These are phyloP conservation scores for Mycosphaerella arachidis DNA, from an alignment of 2,329 filamentous ascomycete species.

Conservation along the genomic window DNA sequence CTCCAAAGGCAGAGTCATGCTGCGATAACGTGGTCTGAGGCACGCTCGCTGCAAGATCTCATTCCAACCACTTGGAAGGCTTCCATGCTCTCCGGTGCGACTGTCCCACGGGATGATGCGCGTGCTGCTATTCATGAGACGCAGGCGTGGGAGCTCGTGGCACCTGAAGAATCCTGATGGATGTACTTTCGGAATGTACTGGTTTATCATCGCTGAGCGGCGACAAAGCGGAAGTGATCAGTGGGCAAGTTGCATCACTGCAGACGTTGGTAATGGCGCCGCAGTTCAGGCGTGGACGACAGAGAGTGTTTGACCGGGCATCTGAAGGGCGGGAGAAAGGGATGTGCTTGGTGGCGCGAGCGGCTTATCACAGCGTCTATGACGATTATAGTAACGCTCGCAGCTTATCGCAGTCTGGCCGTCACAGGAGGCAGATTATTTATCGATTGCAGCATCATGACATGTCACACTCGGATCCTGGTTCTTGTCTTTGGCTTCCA, in stretches of 20 bases:
- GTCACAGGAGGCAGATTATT: not conserved
- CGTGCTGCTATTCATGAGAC: not conserved
- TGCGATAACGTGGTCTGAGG: not conserved
- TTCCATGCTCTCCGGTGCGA: not conserved
- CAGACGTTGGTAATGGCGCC: not conserved
- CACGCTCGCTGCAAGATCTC: not conserved
- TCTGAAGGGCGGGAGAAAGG: not conserved
- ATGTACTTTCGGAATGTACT: not conserved
- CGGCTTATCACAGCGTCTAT: not conserved
- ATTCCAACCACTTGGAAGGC: not conserved
- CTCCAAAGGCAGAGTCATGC: not conserved
- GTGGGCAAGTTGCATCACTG: not conserved
- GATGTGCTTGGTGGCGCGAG: not conserved
- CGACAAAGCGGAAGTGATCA: not conserved
- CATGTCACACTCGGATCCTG: not conserved
- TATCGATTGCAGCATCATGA: not conserved
- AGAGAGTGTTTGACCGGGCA: not conserved
- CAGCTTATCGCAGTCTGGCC: not conserved
- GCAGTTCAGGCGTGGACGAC: not conserved
- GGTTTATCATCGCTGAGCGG: not conserved
- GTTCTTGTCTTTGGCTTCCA: not conserved
- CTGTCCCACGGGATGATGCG: not conserved
- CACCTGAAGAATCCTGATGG: not conserved
- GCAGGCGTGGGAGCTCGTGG: not conserved
- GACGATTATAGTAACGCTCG: not conserved